phyloP scores from a whole-genome alignment of 2,329 filamentous ascomycete genomes.

The Fusarium dimerum region DNA sequence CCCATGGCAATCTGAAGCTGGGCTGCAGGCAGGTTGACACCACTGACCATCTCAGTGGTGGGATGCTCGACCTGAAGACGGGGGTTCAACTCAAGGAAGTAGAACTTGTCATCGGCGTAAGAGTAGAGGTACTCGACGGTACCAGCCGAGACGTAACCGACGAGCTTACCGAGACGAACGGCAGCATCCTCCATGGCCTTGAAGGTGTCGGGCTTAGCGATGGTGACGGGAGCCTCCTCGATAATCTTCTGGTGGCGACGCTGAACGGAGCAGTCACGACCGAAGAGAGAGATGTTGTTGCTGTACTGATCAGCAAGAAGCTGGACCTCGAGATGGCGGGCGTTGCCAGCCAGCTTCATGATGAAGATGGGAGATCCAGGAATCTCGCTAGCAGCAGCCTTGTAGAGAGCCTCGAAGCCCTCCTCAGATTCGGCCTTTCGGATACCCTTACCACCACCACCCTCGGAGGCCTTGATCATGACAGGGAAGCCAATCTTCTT shows the following conservation, averaged over 20 bases:
- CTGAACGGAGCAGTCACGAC: constrained; percentile 98
- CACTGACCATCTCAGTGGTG: constrained; percentile 98
- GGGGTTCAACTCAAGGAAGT: constrained; percentile 97
- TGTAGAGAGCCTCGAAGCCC: constrained; percentile 84
- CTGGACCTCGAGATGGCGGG: constrained; percentile 95
- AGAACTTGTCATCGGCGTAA: constrained; percentile 96
- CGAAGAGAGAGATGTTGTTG: constrained; percentile 99
- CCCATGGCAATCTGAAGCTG: constrained; percentile 99
- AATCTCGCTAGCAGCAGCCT: constrained; percentile 94
- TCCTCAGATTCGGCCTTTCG: constrained; percentile 88
- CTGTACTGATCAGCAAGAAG: constrained; percentile 97
- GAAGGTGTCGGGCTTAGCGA: constrained; percentile 88
- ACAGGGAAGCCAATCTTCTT: constrained; percentile 94
- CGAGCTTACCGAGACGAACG: constrained; percentile 87
- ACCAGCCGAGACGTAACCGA: constrained; percentile 97
- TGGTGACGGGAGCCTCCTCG: constrained; percentile 96
- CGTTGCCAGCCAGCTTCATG: constrained; percentile 98
- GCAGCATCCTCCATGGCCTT: constrained; percentile 95
- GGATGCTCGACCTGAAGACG: constrained; percentile 99
- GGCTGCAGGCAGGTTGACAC: constrained; percentile 94
- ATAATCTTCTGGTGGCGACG: constrained; percentile 99
- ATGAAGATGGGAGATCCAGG: constrained; percentile 99
- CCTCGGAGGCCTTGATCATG: constrained; percentile 99
- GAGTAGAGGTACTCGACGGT: constrained; percentile 99
- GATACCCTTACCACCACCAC: constrained; percentile 98